phyloP scores from a whole-genome alignment of 441 rosid genomes.

The Adansonia madagascariensis region DNA sequence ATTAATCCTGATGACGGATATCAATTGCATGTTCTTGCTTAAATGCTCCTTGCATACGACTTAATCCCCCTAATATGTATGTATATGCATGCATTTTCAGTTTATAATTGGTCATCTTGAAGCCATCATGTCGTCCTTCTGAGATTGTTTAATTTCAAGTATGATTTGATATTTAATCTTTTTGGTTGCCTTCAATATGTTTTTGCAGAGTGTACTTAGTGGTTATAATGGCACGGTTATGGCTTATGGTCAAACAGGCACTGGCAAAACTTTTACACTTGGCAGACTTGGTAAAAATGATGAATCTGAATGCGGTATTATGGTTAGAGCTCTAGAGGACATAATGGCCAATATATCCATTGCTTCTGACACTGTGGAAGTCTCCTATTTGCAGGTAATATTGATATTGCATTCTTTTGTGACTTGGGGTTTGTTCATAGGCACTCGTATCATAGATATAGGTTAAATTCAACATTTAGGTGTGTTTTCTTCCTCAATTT shows the following conservation, averaged over 20 bases:
- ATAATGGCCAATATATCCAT: conserved; percentile 50
- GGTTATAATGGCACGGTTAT: conserved; percentile 94
- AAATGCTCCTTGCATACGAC: not conserved
- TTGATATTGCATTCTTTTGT: not conserved
- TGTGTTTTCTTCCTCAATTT: not conserved
- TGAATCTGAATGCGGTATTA: conserved; percentile 84
- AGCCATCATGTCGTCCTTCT: conserved; percentile 10
- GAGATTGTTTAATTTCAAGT: not conserved
- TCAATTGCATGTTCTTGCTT: not conserved
- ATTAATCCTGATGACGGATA: not conserved
- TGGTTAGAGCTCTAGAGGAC: conserved; percentile 90
- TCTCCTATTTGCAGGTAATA: conserved; percentile 86
- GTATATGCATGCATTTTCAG: not conserved
- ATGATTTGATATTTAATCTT: conserved; percentile 30
- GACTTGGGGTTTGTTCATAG: not conserved
- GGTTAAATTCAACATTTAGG: not conserved
- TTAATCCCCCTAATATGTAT: not conserved
- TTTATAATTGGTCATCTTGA: conserved; percentile 1
- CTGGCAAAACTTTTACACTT: conserved; percentile 87
- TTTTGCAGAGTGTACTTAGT: conserved; percentile 76
- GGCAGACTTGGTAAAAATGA: conserved; percentile 81
- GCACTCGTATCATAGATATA: not conserved
- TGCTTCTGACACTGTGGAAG: conserved; percentile 66
- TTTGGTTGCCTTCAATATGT: conserved; percentile 5
- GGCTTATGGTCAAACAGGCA: conserved; percentile 98